These are phyloP conservation scores for Carex scoparia DNA, from an alignment of 176 grass and related monocot genomes.

Conservation along the genomic window DNA sequence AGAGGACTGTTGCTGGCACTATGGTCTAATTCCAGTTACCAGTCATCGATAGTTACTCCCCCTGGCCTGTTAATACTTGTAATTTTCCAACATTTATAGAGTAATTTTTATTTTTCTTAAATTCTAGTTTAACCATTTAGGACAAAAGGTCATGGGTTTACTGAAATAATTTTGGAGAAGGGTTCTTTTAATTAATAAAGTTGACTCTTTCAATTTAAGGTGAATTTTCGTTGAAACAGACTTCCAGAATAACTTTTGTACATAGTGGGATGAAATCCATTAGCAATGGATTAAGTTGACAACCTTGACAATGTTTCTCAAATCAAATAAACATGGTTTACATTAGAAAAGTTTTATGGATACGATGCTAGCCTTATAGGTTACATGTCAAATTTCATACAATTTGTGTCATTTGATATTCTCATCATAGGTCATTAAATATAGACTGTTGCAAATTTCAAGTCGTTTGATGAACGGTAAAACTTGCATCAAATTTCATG, in stretches of 20 bases:
- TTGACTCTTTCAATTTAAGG: not conserved
- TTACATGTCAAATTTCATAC: not conserved
- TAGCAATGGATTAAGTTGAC: not conserved
- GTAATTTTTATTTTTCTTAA: not conserved
- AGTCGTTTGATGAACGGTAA: not conserved
- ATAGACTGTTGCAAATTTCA: not conserved
- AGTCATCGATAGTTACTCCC: not conserved
- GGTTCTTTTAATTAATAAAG: not conserved
- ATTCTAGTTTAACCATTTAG: not conserved
- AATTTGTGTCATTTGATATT: not conserved
- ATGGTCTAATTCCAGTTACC: not conserved
- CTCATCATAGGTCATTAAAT: not conserved
- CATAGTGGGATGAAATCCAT: not conserved
- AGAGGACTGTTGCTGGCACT: not conserved
- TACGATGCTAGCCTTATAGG: not conserved
- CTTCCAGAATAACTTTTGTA: not conserved
- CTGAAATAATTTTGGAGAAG: not conserved
- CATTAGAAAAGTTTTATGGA: not conserved
- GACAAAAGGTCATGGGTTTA: not conserved
- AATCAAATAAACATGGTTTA: not conserved
- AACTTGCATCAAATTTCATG: not conserved
- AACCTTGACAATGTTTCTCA: not conserved
- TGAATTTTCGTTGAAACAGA: not conserved
- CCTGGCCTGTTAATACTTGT: not conserved
- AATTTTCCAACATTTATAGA: not conserved